These are phyloP conservation scores for Talaromyces albobiverticillius DNA, from an alignment of 2,329 filamentous ascomycete genomes.

Conservation along the genomic window DNA sequence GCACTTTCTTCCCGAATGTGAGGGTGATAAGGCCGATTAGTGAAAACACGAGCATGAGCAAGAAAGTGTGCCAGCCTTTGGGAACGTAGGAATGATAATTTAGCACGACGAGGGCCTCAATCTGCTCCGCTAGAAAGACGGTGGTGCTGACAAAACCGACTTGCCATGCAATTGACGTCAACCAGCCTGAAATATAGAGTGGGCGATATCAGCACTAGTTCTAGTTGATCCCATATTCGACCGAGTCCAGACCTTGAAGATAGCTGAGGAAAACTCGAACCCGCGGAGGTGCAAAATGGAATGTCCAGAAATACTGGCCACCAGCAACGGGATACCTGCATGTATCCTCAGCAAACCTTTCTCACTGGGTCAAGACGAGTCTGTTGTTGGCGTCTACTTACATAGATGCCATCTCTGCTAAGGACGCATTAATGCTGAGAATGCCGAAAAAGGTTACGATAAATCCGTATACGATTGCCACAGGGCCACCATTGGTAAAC, in stretches of 20 bases:
- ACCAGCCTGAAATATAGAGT: conserved; percentile 54
- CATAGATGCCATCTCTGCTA: conserved; percentile 49
- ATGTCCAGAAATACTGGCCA: conserved; percentile 53
- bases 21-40: too few relatives aligned
- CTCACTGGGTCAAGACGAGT: too few relatives aligned
- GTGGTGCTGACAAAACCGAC: conserved; percentile 44
- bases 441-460: background rate
- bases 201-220: conserved; percentile 49
- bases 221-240: too few relatives aligned
- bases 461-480: background rate
- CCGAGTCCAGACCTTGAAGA: conserved; percentile 43
- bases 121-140: background rate
- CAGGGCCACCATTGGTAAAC: conserved; percentile 42
- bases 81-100: background rate
- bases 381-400: too few relatives aligned
- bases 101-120: background rate
- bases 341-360: too few relatives aligned
- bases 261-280: conserved; percentile 26
- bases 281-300: conserved; percentile 41
- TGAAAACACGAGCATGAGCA: too few relatives aligned
- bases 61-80: background rate
- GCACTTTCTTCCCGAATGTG: too few relatives aligned
- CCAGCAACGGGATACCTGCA: conserved; percentile 51
- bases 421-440: conserved; percentile 13
- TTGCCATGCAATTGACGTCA: conserved; percentile 50